These are phyloP conservation scores for Neurospora sp. DNA, from an alignment of 495 filamentous ascomycete genomes.

Conservation along the genomic window DNA sequence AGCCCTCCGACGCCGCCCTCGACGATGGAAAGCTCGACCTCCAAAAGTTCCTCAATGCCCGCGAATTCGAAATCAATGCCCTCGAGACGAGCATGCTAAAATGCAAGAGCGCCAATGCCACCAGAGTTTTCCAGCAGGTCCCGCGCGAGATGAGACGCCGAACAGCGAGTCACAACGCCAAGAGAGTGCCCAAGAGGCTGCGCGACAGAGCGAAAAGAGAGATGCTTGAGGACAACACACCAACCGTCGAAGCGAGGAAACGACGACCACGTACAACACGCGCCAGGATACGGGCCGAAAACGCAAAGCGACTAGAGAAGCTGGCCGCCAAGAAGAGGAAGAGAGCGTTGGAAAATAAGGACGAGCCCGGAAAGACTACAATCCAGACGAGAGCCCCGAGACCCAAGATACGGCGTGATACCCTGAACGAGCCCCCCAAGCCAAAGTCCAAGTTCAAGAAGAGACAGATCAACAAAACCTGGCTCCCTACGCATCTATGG, in stretches of 20 bases:
- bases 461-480: slow-evolving; percentile 79
- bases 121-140: slow-evolving; percentile 80
- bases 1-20: slow-evolving; percentile 60
- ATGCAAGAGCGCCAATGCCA: slow-evolving; percentile 55
- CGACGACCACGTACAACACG: slow-evolving; percentile 58
- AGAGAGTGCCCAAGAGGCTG: slow-evolving; percentile 75
- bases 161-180: slow-evolving; percentile 91
- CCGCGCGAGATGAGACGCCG: slow-evolving; percentile 73
- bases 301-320: slow-evolving; percentile 58
- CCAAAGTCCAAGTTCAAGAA: slow-evolving; percentile 67
- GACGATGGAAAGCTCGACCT: slow-evolving; percentile 71
- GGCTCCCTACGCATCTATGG: slow-evolving; percentile 91
- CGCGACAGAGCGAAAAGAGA: slow-evolving; percentile 61
- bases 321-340: slow-evolving; percentile 50
- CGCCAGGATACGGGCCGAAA: slow-evolving; percentile 70
- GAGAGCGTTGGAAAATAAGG: slow-evolving; percentile 29
- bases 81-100: slow-evolving; percentile 68
- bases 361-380: slow-evolving; percentile 10
- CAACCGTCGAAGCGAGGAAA: slow-evolving; percentile 61
- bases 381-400: slow-evolving; percentile 35
- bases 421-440: slow-evolving; percentile 54
- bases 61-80: slow-evolving; percentile 80
- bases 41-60: slow-evolving; percentile 67
- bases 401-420: slow-evolving; percentile 62
- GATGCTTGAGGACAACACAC: slow-evolving; percentile 88